These are phyloP conservation scores for Malus sylvestris DNA, from an alignment of 306 rosid species.

Conservation along the genomic window DNA sequence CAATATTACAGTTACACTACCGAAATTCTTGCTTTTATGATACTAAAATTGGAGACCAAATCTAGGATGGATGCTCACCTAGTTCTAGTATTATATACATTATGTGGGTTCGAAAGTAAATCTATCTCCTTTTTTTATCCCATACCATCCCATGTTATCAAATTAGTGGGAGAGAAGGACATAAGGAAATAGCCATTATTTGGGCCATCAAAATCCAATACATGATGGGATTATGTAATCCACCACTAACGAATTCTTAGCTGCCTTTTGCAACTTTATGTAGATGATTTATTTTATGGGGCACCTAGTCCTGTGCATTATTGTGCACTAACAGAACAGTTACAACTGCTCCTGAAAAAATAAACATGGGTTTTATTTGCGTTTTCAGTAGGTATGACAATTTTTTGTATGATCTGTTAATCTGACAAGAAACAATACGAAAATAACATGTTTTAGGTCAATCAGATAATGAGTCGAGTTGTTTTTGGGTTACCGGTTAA, in stretches of 20 bases:
- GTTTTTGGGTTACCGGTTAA: too few relatives aligned
- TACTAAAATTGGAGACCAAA: background rate
- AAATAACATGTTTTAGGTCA: too few relatives aligned
- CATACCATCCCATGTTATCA: background rate
- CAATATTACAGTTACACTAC: background rate
- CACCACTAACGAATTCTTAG: background rate
- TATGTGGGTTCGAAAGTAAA: background rate
- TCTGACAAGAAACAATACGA: too few relatives aligned
- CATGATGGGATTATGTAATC: background rate
- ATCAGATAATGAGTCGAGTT: too few relatives aligned
- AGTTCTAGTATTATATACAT: background rate
- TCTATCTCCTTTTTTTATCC: background rate
- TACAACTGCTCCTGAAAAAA: background rate
- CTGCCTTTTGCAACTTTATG: background rate
- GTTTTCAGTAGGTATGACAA: background rate
- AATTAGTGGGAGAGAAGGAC: constrained; percentile 26
- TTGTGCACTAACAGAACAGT: background rate
- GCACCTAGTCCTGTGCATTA: background rate
- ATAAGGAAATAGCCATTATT: background rate
- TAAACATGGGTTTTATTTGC: background rate
- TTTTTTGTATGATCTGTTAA: too few relatives aligned
- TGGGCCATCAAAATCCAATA: background rate
- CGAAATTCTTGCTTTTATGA: background rate
- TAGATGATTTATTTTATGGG: background rate
- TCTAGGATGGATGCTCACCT: background rate